These are phyloP conservation scores for Macrotyloma uniflorum DNA, from an alignment of 306 rosid genomes.

Conservation along the genomic window DNA sequence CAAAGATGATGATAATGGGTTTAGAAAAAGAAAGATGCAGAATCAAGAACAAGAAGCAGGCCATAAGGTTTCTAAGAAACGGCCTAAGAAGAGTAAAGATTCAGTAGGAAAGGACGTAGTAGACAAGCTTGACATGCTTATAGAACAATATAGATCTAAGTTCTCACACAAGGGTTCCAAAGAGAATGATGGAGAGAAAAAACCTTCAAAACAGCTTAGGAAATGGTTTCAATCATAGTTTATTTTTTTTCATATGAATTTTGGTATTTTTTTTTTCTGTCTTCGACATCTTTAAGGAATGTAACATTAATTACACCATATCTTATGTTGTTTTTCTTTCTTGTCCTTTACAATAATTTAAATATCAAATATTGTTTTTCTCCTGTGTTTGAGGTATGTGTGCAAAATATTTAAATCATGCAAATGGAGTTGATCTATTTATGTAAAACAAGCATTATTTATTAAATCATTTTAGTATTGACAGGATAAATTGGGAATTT, in stretches of 20 bases:
- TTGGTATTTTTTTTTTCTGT: not conserved
- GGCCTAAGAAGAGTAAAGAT: slow-evolving; percentile 68
- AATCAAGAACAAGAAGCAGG: slow-evolving; percentile 46
- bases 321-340: not conserved
- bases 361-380: not conserved
- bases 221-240: slow-evolving; percentile 78
- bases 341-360: not conserved
- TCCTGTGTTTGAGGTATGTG: too few species aligned
- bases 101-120: slow-evolving; percentile 63
- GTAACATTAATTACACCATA: slow-evolving; percentile 40
- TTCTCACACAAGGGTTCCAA: slow-evolving; percentile 54
- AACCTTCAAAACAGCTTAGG: slow-evolving; percentile 63
- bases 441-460: too few species aligned
- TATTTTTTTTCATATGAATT: slow-evolving; percentile 18
- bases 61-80: slow-evolving; percentile 44
- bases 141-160: slow-evolving; percentile 79
- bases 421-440: too few species aligned
- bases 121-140: slow-evolving; percentile 91
- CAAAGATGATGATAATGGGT: slow-evolving; percentile 32
- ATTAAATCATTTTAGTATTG: too few species aligned
- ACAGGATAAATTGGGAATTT: too few species aligned
- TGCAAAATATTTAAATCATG: too few species aligned
- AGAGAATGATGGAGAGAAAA: slow-evolving; percentile 57
- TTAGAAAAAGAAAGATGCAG: slow-evolving; percentile 60
- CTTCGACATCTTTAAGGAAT: not conserved